Base-by-base conservation (phyloP, 495 filamentous ascomycete species). In the Gamarada debralockiae region DNA sequence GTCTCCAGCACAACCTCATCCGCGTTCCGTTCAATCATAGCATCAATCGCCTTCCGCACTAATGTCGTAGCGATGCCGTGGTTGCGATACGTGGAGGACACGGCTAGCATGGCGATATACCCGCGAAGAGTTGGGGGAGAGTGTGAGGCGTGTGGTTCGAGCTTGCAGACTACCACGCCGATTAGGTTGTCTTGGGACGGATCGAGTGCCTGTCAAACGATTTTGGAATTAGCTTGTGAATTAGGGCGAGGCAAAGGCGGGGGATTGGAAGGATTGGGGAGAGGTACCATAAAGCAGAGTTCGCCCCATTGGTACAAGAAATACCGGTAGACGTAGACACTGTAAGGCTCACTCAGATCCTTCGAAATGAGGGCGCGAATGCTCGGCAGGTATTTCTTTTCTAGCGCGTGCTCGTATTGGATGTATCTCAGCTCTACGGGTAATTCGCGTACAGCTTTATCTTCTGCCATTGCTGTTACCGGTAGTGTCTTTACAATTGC, bases 301-400 rank as follows among this genome's bases (percentile, higher is more conserved):
- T 97, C 85, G 17, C 88, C 89, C 95, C 95, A 99, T 82, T 97
- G 89, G 66, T 93, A 97, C 15, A 99, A 75, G 64, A 99, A 99
- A 73, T 97, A 99, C 23, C 95, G 82, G 72, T 97, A 99, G 44
- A 99, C 95, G 70, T 97, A 99, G 65, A 99, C 97, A 71, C 93
- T 97, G 70, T 99, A 99, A 1, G 95, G 95, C 65, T 99, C 95
- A 52, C 92, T 97, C 23, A 99, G 82, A 65, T 97, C 95, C 55
- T 92, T 93, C 23, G 92, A 95, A 65, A 99, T 99, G 63, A 99
- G 70, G 50, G 90, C 82, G 47, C 95, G 82, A 71, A 99, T 97
- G 20, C 88, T 80, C 40, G 90, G 81, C 39, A 97, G 83, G 59
- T 93, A 95, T 43, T 80, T 70, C 29, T 83, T 79, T 64, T 97